Percentiles rank a stretch among this genome's conserved stretches.
phyloP scores from a whole-genome alignment of 371 early-diverging fungal species.

The Apophysomyces ossiformis region DNA sequence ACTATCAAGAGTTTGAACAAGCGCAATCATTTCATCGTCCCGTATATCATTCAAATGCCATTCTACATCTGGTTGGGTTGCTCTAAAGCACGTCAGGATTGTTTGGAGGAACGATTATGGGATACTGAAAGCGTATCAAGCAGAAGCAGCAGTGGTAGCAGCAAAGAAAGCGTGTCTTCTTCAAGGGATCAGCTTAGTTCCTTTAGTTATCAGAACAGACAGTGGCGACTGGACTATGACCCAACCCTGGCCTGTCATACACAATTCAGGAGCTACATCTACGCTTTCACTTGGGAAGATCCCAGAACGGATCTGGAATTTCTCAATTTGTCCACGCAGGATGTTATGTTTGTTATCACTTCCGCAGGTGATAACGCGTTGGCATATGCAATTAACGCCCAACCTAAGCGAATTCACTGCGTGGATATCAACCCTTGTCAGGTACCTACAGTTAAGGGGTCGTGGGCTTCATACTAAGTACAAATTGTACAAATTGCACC shows the following conservation, averaged over 20 bases:
- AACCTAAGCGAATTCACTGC: constrained; percentile 76
- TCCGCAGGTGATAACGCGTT: constrained; percentile 88
- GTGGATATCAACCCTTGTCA: constrained; percentile 92
- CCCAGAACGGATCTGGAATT: constrained; percentile 78
- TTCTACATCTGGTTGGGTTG: constrained; percentile 86
- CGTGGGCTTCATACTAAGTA: too few species aligned
- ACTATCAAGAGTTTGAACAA: constrained; percentile 76
- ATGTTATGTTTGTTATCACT: constrained; percentile 82
- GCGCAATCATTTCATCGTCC: constrained; percentile 77
- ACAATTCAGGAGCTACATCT: constrained; percentile 84
- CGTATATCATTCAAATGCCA: constrained; percentile 79
- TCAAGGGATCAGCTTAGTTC: constrained; percentile 7
- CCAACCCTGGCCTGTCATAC: constrained; percentile 67
- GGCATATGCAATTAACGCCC: constrained; percentile 77
- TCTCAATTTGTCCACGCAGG: constrained; percentile 66
- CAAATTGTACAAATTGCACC: not conserved
- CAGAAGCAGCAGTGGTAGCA: constrained; percentile 33
- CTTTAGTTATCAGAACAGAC: constrained; percentile 37
- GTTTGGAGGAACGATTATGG: constrained; percentile 1
- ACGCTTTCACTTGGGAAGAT: constrained; percentile 91
- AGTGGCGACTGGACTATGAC: constrained; percentile 74
- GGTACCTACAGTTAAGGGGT: constrained; percentile 24
- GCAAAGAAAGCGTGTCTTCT: constrained; percentile 1
- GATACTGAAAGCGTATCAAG: constrained; percentile 46
- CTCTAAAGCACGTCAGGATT: constrained; percentile 36